Evolutionary conservation across 805 yeast species (phyloP).

Genomic region (Cyberlindnera sargentensis): DNA sequence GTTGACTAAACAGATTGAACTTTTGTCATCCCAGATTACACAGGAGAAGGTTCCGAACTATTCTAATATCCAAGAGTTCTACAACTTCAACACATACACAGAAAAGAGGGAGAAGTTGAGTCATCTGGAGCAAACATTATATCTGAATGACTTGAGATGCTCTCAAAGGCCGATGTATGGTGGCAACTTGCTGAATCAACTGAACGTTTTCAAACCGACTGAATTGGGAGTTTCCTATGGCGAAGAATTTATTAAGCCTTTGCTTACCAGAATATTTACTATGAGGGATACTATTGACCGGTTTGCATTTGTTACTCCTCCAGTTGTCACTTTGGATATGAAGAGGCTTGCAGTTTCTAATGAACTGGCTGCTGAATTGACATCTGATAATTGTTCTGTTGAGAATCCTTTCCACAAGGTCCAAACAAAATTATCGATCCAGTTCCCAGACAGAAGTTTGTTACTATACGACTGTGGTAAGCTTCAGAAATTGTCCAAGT

Average conservation of each 20-base stretch:
- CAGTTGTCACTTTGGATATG: constrained; percentile 72
- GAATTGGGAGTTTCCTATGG: constrained; percentile 6
- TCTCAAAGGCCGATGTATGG: constrained; percentile 64
- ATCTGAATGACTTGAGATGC: constrained; percentile 62
- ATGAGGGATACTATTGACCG: constrained; percentile 55
- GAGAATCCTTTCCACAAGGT: constrained; percentile 65
- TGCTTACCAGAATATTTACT: constrained; percentile 30
- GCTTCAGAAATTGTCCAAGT: constrained; percentile 71
- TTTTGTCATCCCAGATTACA: constrained; percentile 32
- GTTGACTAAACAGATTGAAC: constrained; percentile 37
- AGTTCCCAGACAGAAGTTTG: constrained; percentile 91
- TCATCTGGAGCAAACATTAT: constrained; percentile 46
- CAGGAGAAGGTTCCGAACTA: constrained; percentile 22
- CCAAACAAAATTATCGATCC: constrained; percentile 83
- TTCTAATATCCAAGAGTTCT: constrained; percentile 46
- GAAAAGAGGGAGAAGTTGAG: constrained; percentile 48
- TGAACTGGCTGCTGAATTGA: constrained; percentile 24
- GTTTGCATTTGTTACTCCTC: constrained; percentile 83
- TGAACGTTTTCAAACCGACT: constrained; percentile 31
- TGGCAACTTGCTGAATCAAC: constrained; percentile 39
- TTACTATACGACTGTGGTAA: constrained; percentile 97
- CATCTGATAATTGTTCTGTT: constrained; percentile 24
- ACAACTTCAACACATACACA: constrained; percentile 44
- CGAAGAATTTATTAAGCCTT: constrained; percentile 34
- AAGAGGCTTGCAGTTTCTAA: constrained; percentile 43